Evolutionary conservation across 2,329 filamentous ascomycete genomes (phyloP).

Genomic region (Fusarium aywerte): DNA sequence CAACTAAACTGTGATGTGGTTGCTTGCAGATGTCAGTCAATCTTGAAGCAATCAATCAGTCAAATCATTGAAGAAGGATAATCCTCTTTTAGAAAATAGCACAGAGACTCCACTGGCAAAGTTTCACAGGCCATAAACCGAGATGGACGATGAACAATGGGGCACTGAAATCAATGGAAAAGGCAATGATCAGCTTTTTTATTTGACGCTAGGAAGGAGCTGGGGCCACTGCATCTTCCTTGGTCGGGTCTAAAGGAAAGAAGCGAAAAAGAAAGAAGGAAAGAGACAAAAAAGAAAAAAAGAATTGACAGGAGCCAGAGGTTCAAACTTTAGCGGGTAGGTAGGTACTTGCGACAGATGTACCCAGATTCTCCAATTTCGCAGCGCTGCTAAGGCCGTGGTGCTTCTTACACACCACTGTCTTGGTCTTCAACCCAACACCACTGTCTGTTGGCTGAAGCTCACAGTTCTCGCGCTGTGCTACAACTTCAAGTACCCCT

Average conservation of each 20-base stretch:
- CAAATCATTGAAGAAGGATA: conserved; percentile 13
- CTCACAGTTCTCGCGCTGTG: neutral
- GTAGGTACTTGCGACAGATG: conserved; percentile 24
- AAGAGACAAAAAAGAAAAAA: neutral
- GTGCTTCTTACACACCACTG: conserved; percentile 20
- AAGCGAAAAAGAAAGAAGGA: conserved; percentile 21
- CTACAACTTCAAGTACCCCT: neutral
- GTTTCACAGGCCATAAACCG: conserved; percentile 37
- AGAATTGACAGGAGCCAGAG: neutral
- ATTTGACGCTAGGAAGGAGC: conserved; percentile 27
- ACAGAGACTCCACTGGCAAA: conserved; percentile 31
- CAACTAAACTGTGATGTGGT: neutral
- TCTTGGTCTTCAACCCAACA: neutral
- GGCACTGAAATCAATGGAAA: conserved; percentile 14
- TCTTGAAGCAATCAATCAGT: neutral
- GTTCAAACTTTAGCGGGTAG: neutral
- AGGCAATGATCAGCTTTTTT: conserved; percentile 26
- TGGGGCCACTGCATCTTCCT: conserved; percentile 39
- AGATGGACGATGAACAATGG: conserved; percentile 28
- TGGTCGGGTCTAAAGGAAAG: conserved; percentile 10
- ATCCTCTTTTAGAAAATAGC: conserved; percentile 8
- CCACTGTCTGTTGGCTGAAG: conserved; percentile 1
- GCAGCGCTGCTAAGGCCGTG: neutral
- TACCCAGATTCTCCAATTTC: conserved; percentile 21
- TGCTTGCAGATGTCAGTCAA: neutral